A percentile compares a stretch with the other conserved stretches of the same genome.
phyloP scores from a whole-genome alignment of 2,329 filamentous ascomycete species.

The Fusarium buxicola region DNA sequence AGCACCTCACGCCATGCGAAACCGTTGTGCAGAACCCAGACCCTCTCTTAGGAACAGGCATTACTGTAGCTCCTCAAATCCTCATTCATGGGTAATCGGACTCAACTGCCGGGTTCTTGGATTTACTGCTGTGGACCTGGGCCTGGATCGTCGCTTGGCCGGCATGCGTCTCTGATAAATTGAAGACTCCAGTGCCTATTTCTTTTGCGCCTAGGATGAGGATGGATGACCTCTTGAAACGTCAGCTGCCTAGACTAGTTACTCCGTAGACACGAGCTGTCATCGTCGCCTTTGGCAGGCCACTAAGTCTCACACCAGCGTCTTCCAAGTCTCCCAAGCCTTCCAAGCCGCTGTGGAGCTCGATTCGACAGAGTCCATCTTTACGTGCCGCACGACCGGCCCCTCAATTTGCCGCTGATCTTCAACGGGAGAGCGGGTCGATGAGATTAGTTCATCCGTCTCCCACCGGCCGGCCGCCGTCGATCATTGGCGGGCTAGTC shows the following conservation, averaged over 20 bases:
- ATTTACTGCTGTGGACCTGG: background rate
- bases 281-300: background rate
- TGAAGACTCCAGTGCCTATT: background rate
- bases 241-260: background rate
- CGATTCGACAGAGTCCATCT: background rate
- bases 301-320: no score
- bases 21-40: background rate
- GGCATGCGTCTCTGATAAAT: background rate
- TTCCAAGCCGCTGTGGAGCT: background rate
- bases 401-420: no score
- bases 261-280: background rate
- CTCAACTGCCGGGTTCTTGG: background rate
- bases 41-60: background rate
- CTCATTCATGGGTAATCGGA: no score
- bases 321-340: no score
- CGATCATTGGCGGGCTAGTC: constrained; percentile 18
- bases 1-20: background rate
- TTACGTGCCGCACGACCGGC: no score
- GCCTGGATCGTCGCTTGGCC: background rate
- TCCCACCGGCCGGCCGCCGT: constrained; percentile 4
- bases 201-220: no score
- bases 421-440: constrained; percentile 7
- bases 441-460: constrained; percentile 14
- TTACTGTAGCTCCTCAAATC: background rate
- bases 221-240: background rate